Percentiles rank a stretch among this genome's conserved stretches.
Conservation (phyloP, 1,284 basidiomycete species). For the Apiotrichum domesticum region DNA sequence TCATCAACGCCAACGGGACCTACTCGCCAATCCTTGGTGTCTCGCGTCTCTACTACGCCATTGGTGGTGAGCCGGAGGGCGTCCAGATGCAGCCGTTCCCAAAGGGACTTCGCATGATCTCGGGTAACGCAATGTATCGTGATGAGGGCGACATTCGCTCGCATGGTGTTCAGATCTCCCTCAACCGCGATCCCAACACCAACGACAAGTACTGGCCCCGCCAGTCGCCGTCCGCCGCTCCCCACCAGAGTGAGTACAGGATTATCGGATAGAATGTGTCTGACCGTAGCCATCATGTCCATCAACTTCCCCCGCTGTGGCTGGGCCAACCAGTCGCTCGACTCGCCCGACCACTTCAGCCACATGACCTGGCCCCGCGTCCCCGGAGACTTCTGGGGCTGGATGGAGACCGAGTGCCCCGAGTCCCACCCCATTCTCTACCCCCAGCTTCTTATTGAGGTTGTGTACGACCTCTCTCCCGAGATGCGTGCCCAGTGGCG, state of each 20-base stretch:
- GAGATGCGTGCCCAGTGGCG: not conserved
- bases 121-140: slow-evolving; percentile 39
- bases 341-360: slow-evolving; percentile 46
- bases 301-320: slow-evolving; percentile 37
- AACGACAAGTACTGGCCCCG: not conserved
- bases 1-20: no score
- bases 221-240: no score
- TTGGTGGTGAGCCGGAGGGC: not conserved
- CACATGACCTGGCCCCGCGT: slow-evolving; percentile 46
- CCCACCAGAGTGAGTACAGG: no score
- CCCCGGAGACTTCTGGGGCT: slow-evolving; percentile 14
- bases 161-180: not conserved
- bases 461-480: not conserved
- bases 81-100: not conserved
- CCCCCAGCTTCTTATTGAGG: slow-evolving; percentile 20
- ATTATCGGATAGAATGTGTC: no score
- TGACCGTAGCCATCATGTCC: no score
- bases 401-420: slow-evolving; percentile 1
- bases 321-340: slow-evolving; percentile 33
- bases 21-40: no score
- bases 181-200: not conserved
- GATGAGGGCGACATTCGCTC: not conserved
- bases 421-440: slow-evolving; percentile 25
- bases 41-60: no score
- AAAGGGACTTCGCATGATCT: slow-evolving; percentile 20